Conservation (phyloP, 2,329 filamentous ascomycete species). For the Immersiporthe knoxdaviesiana region DNA sequence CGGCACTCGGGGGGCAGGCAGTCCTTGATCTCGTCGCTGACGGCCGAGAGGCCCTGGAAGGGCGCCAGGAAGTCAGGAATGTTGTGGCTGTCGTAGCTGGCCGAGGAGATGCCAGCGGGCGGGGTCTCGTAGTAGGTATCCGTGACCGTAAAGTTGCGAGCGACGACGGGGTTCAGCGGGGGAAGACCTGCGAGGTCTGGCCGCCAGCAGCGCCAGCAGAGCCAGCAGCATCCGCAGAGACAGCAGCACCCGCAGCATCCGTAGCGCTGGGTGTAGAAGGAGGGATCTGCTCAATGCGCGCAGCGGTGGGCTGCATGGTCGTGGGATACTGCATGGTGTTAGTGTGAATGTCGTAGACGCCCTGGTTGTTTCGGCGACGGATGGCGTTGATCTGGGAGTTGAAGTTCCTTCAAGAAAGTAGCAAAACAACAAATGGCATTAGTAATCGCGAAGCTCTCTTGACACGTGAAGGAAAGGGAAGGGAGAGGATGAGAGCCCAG, state of each 20-base stretch:
- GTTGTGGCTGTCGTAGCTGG: constrained; percentile 48
- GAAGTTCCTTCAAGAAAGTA: constrained; percentile 65
- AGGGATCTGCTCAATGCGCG: constrained; percentile 75
- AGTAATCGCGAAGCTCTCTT: background rate
- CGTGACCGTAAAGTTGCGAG: constrained; percentile 60
- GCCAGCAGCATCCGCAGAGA: too few species aligned
- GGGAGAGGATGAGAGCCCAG: constrained; percentile 24
- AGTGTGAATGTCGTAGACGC: constrained; percentile 92
- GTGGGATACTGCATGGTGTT: constrained; percentile 87
- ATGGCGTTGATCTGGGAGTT: constrained; percentile 74
- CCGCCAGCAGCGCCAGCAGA: constrained; percentile 34
- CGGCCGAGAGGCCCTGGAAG: constrained; percentile 64
- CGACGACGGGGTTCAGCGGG: constrained; percentile 52
- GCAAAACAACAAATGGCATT: background rate
- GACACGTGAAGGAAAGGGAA: background rate
- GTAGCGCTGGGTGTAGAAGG: constrained; percentile 40
- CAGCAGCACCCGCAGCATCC: too few species aligned
- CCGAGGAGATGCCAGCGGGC: constrained; percentile 48
- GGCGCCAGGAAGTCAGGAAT: constrained; percentile 52
- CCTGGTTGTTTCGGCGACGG: constrained; percentile 70
- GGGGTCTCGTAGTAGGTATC: constrained; percentile 59
- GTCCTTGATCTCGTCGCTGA: constrained; percentile 67
- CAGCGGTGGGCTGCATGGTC: constrained; percentile 87
- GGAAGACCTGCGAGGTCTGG: constrained; percentile 45
- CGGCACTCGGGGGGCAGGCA: constrained; percentile 73